These are phyloP conservation scores for Leccinum subgranulosum DNA, from an alignment of 768 basidiomycete genomes.

Conservation along the genomic window DNA sequence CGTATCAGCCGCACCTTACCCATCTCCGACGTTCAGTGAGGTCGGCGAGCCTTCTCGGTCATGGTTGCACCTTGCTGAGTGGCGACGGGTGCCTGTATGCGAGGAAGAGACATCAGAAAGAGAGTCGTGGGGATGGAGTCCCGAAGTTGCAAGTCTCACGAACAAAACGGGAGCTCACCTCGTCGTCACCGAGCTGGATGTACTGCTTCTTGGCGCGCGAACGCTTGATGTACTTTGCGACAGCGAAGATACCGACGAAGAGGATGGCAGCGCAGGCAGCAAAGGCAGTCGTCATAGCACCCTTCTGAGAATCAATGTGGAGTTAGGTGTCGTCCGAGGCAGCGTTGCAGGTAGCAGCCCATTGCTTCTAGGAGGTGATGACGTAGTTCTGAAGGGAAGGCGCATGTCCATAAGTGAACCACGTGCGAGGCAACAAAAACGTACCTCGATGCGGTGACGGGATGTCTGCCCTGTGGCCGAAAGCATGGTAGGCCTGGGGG, in stretches of 20 bases:
- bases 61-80: slow-evolving; percentile 21
- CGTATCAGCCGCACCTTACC: background rate
- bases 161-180: slow-evolving; percentile 27
- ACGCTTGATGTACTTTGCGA: slow-evolving; percentile 35
- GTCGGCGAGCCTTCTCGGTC: slow-evolving; percentile 27
- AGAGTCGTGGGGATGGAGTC: background rate
- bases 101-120: background rate
- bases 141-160: slow-evolving; percentile 9
- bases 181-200: slow-evolving; percentile 36
- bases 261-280: slow-evolving; percentile 36
- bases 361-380: slow-evolving; percentile 42
- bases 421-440: slow-evolving; percentile 7
- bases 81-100: slow-evolving; percentile 16
- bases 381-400: slow-evolving; percentile 37
- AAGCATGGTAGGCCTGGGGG: slow-evolving; percentile 70
- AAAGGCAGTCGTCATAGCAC: slow-evolving; percentile 31
- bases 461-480: slow-evolving; percentile 72
- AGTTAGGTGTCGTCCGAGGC: slow-evolving; percentile 30
- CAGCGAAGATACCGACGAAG: slow-evolving; percentile 32
- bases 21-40: slow-evolving; percentile 17
- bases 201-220: slow-evolving; percentile 32
- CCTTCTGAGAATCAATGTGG: slow-evolving; percentile 31
- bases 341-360: slow-evolving; percentile 40
- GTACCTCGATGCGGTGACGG: slow-evolving; percentile 77
- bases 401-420: slow-evolving; percentile 1